Percentiles rank a stretch among this genome's conserved stretches.
Conservation (phyloP, 2,329 filamentous ascomycete species). For the Ophiognomonia clavigignenti-juglandacearum region DNA sequence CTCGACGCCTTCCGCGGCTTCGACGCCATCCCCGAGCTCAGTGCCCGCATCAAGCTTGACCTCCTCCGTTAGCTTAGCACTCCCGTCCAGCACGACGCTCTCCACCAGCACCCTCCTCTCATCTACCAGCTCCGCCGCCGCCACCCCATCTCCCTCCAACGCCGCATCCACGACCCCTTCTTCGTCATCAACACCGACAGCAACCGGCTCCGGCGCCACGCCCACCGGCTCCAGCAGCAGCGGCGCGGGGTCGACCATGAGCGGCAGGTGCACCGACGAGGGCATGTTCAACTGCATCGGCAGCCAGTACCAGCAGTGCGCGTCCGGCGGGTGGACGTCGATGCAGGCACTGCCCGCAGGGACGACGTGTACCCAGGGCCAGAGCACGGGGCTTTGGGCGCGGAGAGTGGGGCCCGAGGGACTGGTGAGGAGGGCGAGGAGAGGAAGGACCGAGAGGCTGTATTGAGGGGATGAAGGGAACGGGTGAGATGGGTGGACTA, state of each 20-base stretch:
- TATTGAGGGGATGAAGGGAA: no score
- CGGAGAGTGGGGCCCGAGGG: no score
- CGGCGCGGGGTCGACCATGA: constrained; percentile 17
- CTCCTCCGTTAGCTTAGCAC: not conserved
- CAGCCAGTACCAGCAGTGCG: constrained; percentile 29
- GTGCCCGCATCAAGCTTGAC: not conserved
- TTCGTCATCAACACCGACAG: not conserved
- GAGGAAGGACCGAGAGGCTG: no score
- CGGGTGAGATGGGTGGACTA: no score
- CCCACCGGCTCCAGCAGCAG: constrained; percentile 3
- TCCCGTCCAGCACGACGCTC: not conserved
- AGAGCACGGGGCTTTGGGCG: constrained; percentile 10
- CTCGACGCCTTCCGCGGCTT: constrained; percentile 5
- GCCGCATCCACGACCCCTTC: constrained; percentile 7
- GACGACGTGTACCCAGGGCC: constrained; percentile 25
- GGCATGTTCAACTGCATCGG: constrained; percentile 32
- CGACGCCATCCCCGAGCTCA: not conserved
- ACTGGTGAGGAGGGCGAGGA: no score
- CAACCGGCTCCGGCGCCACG: constrained; percentile 7
- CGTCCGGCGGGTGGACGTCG: constrained; percentile 25
- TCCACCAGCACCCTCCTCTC: not conserved
- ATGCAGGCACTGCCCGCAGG: constrained; percentile 24
- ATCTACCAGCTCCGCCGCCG: not conserved
- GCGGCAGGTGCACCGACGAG: constrained; percentile 26
- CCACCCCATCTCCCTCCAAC: constrained; percentile 5